Evolutionary conservation across 2,329 filamentous ascomycete species (phyloP).

Genomic region (Lachnellula hyalina): DNA sequence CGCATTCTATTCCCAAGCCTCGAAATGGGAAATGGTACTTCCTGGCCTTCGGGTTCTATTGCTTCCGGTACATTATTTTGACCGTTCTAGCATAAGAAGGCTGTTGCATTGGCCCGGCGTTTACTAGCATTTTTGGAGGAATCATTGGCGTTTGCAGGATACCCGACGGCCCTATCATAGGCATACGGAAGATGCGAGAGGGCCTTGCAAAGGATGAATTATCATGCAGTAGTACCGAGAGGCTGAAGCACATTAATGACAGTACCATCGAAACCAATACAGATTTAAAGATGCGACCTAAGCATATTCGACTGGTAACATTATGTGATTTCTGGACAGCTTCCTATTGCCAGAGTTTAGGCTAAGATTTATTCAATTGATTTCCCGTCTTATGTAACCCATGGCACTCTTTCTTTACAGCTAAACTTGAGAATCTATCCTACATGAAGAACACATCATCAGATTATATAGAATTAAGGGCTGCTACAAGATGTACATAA

Average conservation of each 20-base stretch:
- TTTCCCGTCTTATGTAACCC: neutral
- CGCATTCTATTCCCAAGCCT: neutral
- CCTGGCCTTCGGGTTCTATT: neutral
- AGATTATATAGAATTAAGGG: too few relatives aligned
- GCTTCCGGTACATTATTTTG: neutral
- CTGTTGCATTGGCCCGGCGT: constrained; percentile 12
- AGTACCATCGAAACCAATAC: neutral
- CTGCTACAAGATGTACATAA: neutral
- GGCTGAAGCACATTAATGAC: neutral
- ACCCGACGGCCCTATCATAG: constrained; percentile 1
- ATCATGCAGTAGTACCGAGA: neutral
- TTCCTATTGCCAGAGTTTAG: too few relatives aligned
- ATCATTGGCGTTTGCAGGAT: constrained; percentile 12
- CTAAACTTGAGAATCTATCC: too few relatives aligned
- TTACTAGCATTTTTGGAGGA: constrained; percentile 1
- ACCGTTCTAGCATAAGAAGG: neutral
- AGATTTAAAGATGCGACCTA: neutral
- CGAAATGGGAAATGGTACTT: neutral
- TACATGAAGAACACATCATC: too few relatives aligned
- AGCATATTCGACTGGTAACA: neutral
- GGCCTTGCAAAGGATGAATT: neutral
- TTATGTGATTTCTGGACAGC: too few relatives aligned
- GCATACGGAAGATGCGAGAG: neutral
- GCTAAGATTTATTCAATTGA: neutral
- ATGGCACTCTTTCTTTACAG: too few relatives aligned